Conservation (phyloP, 257 asterid species). For the Solanum pennellii region DNA sequence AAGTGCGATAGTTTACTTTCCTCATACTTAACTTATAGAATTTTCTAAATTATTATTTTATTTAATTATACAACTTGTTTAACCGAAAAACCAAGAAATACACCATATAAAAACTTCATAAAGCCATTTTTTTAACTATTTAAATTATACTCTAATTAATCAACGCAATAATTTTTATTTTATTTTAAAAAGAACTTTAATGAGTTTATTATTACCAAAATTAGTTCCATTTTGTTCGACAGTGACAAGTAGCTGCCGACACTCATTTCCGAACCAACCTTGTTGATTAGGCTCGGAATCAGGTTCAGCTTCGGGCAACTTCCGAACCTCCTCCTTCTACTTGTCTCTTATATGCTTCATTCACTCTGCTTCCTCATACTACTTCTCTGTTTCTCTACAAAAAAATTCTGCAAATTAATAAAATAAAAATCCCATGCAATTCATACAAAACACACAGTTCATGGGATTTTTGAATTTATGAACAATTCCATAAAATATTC, state of each 20-base stretch:
- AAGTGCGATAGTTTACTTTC: no score
- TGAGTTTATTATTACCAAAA: neutral
- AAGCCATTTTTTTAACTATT: neutral
- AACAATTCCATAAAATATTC: neutral
- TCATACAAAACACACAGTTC: neutral
- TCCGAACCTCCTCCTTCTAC: neutral
- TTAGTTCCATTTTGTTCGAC: conserved; percentile 9
- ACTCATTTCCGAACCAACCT: conserved; percentile 27
- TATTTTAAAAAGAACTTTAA: neutral
- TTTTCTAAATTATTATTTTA: neutral
- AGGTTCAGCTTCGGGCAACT: conserved; percentile 6
- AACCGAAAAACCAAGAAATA: neutral
- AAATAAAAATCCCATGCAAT: neutral
- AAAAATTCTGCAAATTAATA: neutral
- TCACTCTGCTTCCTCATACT: conserved; percentile 8
- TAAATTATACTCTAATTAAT: neutral
- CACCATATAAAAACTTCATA: neutral
- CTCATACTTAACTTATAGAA: no score
- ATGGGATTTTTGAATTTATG: neutral
- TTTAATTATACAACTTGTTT: neutral
- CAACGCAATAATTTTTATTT: neutral
- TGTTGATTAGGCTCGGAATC: conserved; percentile 4
- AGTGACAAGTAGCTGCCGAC: conserved; percentile 69
- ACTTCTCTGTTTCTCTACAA: neutral
- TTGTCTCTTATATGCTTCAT: conserved; percentile 8